Evolutionary conservation across 2,329 filamentous ascomycete species (phyloP).

Genomic region (Rhynchosporium agropyri): DNA sequence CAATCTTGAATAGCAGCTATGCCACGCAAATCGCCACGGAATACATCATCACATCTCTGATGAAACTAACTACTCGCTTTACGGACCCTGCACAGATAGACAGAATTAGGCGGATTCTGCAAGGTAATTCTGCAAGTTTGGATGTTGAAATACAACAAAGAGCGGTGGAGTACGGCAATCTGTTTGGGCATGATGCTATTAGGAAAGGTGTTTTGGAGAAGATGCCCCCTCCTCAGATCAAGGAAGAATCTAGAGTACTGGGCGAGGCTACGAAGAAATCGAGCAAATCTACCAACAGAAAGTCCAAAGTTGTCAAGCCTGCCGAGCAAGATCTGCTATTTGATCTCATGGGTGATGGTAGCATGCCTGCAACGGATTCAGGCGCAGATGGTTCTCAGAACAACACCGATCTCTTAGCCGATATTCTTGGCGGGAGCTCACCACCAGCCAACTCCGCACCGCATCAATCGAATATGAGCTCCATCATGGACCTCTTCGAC

Average conservation of each 20-base stretch:
- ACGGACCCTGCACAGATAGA: constrained; percentile 84
- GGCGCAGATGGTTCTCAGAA: constrained; percentile 74
- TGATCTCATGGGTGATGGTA: constrained; percentile 86
- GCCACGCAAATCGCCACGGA: constrained; percentile 88
- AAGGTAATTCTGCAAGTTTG: constrained; percentile 79
- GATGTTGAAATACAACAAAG: constrained; percentile 96
- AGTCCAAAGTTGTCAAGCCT: constrained; percentile 76
- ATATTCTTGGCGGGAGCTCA: constrained; percentile 78
- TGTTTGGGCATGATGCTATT: constrained; percentile 89
- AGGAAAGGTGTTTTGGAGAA: constrained; percentile 90
- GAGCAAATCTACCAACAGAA: constrained; percentile 71
- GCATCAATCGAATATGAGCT: constrained; percentile 60
- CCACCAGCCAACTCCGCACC: constrained; percentile 51
- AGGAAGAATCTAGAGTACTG: constrained; percentile 89
- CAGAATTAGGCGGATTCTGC: constrained; percentile 76
- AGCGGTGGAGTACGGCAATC: constrained; percentile 90
- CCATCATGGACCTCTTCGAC: constrained; percentile 91
- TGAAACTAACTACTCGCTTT: constrained; percentile 92
- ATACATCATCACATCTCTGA: constrained; percentile 92
- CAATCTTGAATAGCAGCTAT: constrained; percentile 93
- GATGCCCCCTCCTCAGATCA: constrained; percentile 97
- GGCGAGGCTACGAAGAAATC: constrained; percentile 75
- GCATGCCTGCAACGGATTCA: constrained; percentile 65
- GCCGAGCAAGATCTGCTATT: constrained; percentile 89
- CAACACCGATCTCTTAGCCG: constrained; percentile 85